Percentiles rank a stretch among this genome's conserved stretches.
These are phyloP conservation scores for Medicago truncatula DNA, from an alignment of 306 rosid species.

Conservation along the genomic window DNA sequence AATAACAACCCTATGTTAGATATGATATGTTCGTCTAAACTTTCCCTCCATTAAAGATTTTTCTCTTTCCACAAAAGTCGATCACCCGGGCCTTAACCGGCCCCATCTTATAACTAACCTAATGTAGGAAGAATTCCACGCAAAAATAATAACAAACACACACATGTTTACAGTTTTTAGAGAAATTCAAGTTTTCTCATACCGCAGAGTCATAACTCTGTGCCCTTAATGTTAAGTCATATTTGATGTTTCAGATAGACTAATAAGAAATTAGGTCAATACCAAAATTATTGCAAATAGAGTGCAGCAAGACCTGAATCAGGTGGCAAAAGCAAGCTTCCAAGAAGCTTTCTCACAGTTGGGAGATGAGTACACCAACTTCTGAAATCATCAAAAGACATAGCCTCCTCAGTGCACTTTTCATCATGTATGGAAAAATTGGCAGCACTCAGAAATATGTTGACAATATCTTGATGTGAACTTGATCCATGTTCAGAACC, in stretches of 20 bases:
- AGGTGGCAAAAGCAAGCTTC: constrained; percentile 75
- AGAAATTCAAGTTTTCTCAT: not conserved
- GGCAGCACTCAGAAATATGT: constrained; percentile 72
- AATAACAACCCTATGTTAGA: not conserved
- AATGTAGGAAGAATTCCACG: not conserved
- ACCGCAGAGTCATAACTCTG: constrained; percentile 1
- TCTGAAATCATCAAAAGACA: constrained; percentile 84
- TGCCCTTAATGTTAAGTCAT: constrained; percentile 27
- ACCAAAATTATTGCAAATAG: constrained; percentile 27
- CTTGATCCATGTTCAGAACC: constrained; percentile 55
- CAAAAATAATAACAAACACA: not conserved
- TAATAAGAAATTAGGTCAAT: constrained; percentile 2
- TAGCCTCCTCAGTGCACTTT: constrained; percentile 49
- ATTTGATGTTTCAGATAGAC: constrained; percentile 14
- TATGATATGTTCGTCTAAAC: not conserved
- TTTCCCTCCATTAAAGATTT: not conserved
- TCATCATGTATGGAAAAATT: constrained; percentile 58
- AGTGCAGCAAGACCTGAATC: constrained; percentile 60
- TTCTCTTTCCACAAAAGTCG: not conserved
- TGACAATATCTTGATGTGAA: constrained; percentile 55
- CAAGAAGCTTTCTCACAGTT: constrained; percentile 79
- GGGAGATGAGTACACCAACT: constrained; percentile 81
- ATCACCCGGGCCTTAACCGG: not conserved
- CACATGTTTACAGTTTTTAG: not conserved
- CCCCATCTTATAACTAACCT: not conserved